phyloP scores from a whole-genome alignment of 2,329 filamentous ascomycete species.

The Conoideocrella luteorostrata region DNA sequence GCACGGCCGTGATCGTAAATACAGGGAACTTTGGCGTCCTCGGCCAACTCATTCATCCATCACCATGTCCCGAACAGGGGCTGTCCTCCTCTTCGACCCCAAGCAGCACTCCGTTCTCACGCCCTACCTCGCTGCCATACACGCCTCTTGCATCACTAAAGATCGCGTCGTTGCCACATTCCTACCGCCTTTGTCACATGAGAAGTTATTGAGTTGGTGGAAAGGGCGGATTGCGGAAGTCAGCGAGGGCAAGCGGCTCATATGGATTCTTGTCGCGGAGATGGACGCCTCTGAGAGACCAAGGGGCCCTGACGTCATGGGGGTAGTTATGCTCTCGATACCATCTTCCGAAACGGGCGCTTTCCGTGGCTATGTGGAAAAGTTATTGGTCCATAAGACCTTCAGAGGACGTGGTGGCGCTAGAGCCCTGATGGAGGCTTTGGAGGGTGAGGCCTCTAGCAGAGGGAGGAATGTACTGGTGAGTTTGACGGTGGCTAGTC shows the following conservation, averaged over 20 bases:
- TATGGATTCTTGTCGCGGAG: slow-evolving; percentile 45
- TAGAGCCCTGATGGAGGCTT: slow-evolving; percentile 40
- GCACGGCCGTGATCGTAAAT: too few relatives aligned
- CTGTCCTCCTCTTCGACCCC: slow-evolving; percentile 37
- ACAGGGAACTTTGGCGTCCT: too few relatives aligned
- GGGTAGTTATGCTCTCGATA: slow-evolving; percentile 48
- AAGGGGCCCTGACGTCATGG: slow-evolving; percentile 42
- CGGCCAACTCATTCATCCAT: not conserved
- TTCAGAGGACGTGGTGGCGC: slow-evolving; percentile 47
- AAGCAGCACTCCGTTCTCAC: slow-evolving; percentile 44
- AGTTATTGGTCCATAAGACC: slow-evolving; percentile 48
- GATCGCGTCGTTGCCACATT: slow-evolving; percentile 53
- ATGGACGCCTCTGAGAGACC: slow-evolving; percentile 24
- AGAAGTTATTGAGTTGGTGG: slow-evolving; percentile 53
- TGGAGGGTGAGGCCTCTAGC: slow-evolving; percentile 48
- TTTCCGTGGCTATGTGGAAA: slow-evolving; percentile 50
- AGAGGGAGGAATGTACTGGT: slow-evolving; percentile 48
- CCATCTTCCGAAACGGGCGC: slow-evolving; percentile 49
- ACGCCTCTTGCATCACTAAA: slow-evolving; percentile 51
- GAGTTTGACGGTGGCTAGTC: too few relatives aligned
- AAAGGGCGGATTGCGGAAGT: slow-evolving; percentile 44
- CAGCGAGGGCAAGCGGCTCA: slow-evolving; percentile 37
- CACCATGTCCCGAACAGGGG: slow-evolving; percentile 25
- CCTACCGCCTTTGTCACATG: slow-evolving; percentile 50
- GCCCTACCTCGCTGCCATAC: slow-evolving; percentile 50